phyloP scores from a whole-genome alignment of 768 basidiomycete genomes.

The Ephemerocybe angulata region DNA sequence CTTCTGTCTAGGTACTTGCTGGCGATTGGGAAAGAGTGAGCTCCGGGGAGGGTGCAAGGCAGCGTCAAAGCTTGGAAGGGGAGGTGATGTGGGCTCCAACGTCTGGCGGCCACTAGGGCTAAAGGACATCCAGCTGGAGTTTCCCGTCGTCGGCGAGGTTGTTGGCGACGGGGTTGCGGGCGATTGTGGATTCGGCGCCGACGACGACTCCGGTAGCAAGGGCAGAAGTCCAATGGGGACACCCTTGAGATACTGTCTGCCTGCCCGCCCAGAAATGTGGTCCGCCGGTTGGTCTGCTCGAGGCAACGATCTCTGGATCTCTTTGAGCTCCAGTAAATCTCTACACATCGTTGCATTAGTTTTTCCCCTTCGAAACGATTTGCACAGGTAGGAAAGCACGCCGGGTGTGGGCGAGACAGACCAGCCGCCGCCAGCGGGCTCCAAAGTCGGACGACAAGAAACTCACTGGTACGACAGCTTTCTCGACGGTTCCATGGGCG shows the following conservation, averaged over 20 bases:
- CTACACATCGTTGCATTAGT: constrained; percentile 26
- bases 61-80: neutral
- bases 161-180: constrained; percentile 10
- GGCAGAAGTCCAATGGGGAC: constrained; percentile 68
- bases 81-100: constrained; percentile 1
- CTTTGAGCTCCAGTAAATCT: constrained; percentile 65
- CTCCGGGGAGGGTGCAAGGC: constrained; percentile 9
- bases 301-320: constrained; percentile 63
- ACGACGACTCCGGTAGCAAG: constrained; percentile 34
- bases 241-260: constrained; percentile 40
- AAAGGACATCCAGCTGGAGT: constrained; percentile 4
- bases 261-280: constrained; percentile 35
- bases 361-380: constrained; percentile 1
- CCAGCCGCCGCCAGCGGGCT: neutral
- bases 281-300: constrained; percentile 50
- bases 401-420: constrained; percentile 1
- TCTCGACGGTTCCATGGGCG: constrained; percentile 61
- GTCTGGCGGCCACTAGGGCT: constrained; percentile 3
- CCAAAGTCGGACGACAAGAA: neutral
- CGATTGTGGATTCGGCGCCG: constrained; percentile 9
- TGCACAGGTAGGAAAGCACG: constrained; percentile 4
- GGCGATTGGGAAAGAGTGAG: constrained; percentile 6
- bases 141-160: neutral
- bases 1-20: constrained; percentile 6
- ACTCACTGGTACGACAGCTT: constrained; percentile 68